Evolutionary conservation across 2,329 filamentous ascomycete species (phyloP).

Genomic region (Penicillium brasilianum): DNA sequence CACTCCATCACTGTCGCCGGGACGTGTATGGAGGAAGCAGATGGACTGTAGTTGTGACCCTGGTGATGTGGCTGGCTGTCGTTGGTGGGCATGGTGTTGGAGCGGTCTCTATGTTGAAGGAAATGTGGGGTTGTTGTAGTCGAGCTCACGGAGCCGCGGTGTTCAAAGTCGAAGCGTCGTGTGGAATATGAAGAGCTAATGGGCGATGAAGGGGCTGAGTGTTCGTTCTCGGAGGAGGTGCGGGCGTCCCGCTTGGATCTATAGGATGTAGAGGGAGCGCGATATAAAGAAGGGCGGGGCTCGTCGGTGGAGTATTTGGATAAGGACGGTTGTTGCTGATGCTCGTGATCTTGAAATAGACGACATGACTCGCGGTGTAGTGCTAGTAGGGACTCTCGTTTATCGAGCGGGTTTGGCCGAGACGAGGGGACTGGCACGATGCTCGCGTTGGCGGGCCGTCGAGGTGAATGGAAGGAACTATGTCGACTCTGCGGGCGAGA

Average conservation of each 20-base stretch:
- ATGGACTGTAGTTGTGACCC: slow-evolving; percentile 29
- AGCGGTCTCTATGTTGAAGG: slow-evolving; percentile 18
- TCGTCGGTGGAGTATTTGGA: slow-evolving; percentile 9
- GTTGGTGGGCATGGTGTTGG: slow-evolving; percentile 24
- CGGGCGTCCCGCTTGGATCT: slow-evolving; percentile 17
- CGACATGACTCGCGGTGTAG: slow-evolving; percentile 50
- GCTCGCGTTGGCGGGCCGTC: slow-evolving; percentile 31
- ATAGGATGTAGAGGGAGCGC: slow-evolving; percentile 18
- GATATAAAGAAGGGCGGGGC: slow-evolving; percentile 9
- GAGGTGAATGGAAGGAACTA: slow-evolving; percentile 37
- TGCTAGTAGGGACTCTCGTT: slow-evolving; percentile 43
- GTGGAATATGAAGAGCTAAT: slow-evolving; percentile 24
- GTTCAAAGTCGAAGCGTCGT: slow-evolving; percentile 19
- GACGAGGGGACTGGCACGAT: slow-evolving; percentile 33
- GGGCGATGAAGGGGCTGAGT: slow-evolving; percentile 28
- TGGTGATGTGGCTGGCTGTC: slow-evolving; percentile 11
- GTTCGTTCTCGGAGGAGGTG: slow-evolving; percentile 23
- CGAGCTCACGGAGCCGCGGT: slow-evolving; percentile 21
- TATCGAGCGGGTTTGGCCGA: slow-evolving; percentile 29
- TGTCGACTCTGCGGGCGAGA: slow-evolving; percentile 36
- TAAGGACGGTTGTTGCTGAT: neutral
- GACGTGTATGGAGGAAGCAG: slow-evolving; percentile 30
- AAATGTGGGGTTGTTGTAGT: slow-evolving; percentile 11
- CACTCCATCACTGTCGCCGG: slow-evolving; percentile 53
- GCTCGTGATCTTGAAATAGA: slow-evolving; percentile 40